Conservation (phyloP, 176 grass and related monocot species). For the Ananas comosus region DNA sequence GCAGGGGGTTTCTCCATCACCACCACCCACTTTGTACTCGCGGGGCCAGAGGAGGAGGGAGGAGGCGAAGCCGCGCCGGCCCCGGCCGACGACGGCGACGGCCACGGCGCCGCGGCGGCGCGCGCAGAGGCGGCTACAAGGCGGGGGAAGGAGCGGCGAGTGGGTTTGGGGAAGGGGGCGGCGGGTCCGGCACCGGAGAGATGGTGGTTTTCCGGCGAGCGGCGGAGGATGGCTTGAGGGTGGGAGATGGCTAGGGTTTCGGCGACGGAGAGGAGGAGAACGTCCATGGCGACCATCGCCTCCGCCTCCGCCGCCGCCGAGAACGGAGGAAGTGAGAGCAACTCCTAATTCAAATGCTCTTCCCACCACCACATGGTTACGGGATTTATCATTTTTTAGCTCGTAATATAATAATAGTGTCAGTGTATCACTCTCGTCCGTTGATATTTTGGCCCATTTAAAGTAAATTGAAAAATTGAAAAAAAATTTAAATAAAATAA, state of each 20-base stretch:
- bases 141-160: background rate
- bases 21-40: slow-evolving; percentile 41
- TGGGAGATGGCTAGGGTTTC: background rate
- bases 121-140: slow-evolving; percentile 12
- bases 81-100: background rate
- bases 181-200: slow-evolving; percentile 2
- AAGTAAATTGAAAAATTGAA: too few species aligned
- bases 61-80: background rate
- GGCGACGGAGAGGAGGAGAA: background rate
- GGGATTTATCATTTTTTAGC: too few species aligned
- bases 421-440: too few species aligned
- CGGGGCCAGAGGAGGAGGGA: background rate
- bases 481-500: too few species aligned
- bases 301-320: background rate
- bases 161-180: background rate
- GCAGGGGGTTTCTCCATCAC: slow-evolving; percentile 34
- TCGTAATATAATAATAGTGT: too few species aligned
- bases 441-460: too few species aligned
- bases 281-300: slow-evolving; percentile 26
- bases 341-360: too few species aligned
- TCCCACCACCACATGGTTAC: too few species aligned
- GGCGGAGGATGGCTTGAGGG: background rate
- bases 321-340: background rate
- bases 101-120: background rate
- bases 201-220: background rate